Percentiles rank a stretch among this genome's conserved stretches.
These are phyloP conservation scores for Globisporangium uncinulatum DNA, from an alignment of 352 stramenopile species.

Conservation along the genomic window DNA sequence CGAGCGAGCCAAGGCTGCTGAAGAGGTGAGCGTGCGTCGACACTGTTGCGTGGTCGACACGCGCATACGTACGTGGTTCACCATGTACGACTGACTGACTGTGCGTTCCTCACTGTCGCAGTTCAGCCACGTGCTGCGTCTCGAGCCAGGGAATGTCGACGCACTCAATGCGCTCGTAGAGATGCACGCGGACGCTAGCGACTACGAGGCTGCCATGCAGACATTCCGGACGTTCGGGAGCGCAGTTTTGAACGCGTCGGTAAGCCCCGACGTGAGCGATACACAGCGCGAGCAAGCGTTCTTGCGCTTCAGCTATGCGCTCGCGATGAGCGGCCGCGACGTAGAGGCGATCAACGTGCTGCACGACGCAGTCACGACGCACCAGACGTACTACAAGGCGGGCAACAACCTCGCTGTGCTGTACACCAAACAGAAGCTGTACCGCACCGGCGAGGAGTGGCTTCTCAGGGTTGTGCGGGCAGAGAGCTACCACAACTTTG, in stretches of 20 bases:
- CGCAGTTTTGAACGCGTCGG: constrained; percentile 3
- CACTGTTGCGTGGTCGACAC: not conserved
- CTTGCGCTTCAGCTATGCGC: constrained; percentile 35
- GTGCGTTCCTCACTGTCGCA: not conserved
- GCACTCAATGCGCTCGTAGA: constrained; percentile 27
- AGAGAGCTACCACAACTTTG: constrained; percentile 28
- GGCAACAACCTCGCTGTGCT: constrained; percentile 56
- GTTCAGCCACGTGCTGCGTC: constrained; percentile 12
- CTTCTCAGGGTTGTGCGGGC: constrained; percentile 27
- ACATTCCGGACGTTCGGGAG: constrained; percentile 22
- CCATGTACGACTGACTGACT: no score
- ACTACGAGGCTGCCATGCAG: constrained; percentile 9
- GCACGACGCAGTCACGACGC: constrained; percentile 10
- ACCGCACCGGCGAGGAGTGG: constrained; percentile 20
- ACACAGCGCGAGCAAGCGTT: constrained; percentile 25
- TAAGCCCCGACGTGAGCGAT: not conserved
- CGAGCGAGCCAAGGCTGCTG: not conserved
- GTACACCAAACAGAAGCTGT: constrained; percentile 20
- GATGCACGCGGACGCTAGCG: constrained; percentile 4
- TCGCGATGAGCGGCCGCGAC: constrained; percentile 16
- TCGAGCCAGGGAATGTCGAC: constrained; percentile 14
- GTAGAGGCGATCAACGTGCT: constrained; percentile 34
- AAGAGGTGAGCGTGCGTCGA: not conserved
- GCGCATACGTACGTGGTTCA: no score
- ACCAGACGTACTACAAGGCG: constrained; percentile 30